Base-by-base conservation (phyloP, 176 grass and related monocot species). In the Thinopyrum elongatum region DNA sequence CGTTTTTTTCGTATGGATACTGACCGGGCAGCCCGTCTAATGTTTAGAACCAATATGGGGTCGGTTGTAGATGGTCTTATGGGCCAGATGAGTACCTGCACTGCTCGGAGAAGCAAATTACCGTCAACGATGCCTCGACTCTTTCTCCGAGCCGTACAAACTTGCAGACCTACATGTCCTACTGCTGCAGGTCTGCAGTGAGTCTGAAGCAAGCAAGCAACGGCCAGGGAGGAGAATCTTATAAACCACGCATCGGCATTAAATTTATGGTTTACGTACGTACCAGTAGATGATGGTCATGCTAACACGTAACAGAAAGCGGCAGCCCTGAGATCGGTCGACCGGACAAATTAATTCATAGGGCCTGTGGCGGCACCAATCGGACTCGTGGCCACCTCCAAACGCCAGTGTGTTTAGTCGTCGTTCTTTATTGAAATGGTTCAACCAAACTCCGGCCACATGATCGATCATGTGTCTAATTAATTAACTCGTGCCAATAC, bases 221-320 rank as follows among this genome's bases (percentile, higher is more conserved):
- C 8, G 38, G 38, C 2, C 38, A 9, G 38, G 38, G 38, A 0
- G 12, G 25, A 75, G 25, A 49, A 53, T 10, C 44, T 11, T 76
- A 17, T 28, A 51, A 76, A 76, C 44, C 44, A 76, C 42, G 73
- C 44, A 22, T 51, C 44, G 27, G 44, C 49, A 77, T 58, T 11
- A 71, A 71, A 34, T 36, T 33, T 2, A 51, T 13, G 74, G 15
- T 53, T 10, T 22, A 30, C 10, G 28, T 53, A 6, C 69, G 22
- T 71, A 23, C 35, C 15, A 19, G 16, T 53, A 53, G 16, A 53
- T 2, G 49, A 53, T 17, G 49, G 16, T 0, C 49, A 60, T 38
- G 53, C 47, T 34, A 57, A 57, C 47, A 57, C 76, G 53, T 78
- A 60, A 78, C 76, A 36, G 53, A 60, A 78, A 78, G 7, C 55